phyloP scores from a whole-genome alignment of 768 basidiomycete genomes.

The Trametes cubensis region DNA sequence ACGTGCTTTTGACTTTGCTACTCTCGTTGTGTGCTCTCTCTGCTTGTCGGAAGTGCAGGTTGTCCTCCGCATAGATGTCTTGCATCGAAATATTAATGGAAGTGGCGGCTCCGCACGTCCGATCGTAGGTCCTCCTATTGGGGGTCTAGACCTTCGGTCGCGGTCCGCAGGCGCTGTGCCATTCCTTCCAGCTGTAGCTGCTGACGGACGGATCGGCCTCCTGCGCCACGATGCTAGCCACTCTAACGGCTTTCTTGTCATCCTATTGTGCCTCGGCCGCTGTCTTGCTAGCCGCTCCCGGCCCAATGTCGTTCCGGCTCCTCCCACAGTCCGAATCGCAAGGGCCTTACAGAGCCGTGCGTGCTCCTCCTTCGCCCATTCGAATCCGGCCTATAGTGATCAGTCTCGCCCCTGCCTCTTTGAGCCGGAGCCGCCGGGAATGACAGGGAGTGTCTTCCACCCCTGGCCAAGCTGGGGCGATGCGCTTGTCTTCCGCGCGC shows the following conservation, averaged over 20 bases:
- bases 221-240: not conserved
- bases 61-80: not conserved
- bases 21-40: not conserved
- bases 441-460: constrained; percentile 1
- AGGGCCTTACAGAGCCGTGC: not conserved
- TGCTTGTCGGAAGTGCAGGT: not conserved
- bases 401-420: not conserved
- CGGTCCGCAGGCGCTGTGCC: not conserved
- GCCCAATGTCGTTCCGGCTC: not conserved
- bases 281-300: constrained; percentile 3
- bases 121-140: not conserved
- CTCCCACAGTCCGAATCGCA: constrained; percentile 8
- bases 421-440: constrained; percentile 4
- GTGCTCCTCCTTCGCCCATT: not conserved
- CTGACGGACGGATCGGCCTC: constrained; percentile 1
- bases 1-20: not conserved
- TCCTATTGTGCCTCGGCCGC: not conserved
- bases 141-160: too few relatives aligned
- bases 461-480: constrained; percentile 9
- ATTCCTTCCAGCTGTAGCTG: not conserved
- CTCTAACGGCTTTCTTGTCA: not conserved
- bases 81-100: too few relatives aligned
- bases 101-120: not conserved
- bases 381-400: not conserved
- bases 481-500: constrained; percentile 8